Conservation (phyloP, 106 monocot genomes). For the Allium sativum region DNA sequence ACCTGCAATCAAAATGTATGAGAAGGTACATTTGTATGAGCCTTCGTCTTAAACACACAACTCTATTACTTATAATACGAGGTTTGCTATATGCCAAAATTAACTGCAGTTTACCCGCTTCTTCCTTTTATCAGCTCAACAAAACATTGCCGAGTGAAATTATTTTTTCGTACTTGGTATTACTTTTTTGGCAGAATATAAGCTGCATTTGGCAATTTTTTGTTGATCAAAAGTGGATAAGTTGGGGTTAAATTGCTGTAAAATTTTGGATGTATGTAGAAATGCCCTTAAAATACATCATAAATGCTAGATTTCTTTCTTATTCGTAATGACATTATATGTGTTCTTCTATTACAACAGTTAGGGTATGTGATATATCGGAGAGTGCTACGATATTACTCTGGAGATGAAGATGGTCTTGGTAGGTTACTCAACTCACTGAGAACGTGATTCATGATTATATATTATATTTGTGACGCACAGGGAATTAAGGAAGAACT, state of each 20-base stretch:
- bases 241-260: too few species aligned
- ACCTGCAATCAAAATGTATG: conserved; percentile 94
- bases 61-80: neutral
- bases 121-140: too few species aligned
- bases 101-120: too few species aligned
- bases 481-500: neutral
- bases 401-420: conserved; percentile 98
- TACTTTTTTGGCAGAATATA: too few species aligned
- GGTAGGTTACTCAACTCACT: conserved; percentile 34
- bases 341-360: conserved; percentile 15
- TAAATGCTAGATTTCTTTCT: neutral
- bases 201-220: too few species aligned
- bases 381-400: conserved; percentile 91
- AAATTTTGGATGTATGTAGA: too few species aligned
- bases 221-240: too few species aligned
- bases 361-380: conserved; percentile 92
- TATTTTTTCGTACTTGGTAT: too few species aligned
- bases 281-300: too few species aligned
- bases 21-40: conserved; percentile 50
- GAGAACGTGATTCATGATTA: neutral
- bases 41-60: too few species aligned
- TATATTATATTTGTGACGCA: neutral
- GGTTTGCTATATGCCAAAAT: too few species aligned
- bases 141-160: too few species aligned
- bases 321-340: neutral